Conservation (phyloP, 805 yeast genomes). For the Ogataea paradorogensis region DNA sequence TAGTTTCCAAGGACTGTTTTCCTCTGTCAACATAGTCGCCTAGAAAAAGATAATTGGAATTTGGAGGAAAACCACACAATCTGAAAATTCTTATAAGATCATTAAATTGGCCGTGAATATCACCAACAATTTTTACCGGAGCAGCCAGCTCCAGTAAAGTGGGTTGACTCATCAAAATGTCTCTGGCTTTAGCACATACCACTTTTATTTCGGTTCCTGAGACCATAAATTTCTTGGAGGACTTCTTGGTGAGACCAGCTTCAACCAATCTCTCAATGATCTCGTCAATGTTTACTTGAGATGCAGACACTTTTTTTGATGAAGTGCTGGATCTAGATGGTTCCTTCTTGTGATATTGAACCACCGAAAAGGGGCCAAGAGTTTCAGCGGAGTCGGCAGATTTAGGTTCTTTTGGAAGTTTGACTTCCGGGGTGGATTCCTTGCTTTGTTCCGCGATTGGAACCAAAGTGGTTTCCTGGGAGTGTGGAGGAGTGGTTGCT, state of each 20-base stretch:
- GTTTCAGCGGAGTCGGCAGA: constrained; percentile 1
- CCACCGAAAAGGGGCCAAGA: constrained; percentile 1
- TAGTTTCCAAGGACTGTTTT: constrained; percentile 54
- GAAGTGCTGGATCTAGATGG: neutral
- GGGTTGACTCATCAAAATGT: constrained; percentile 62
- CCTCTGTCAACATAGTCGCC: constrained; percentile 65
- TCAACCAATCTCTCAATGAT: constrained; percentile 59
- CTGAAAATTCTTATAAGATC: constrained; percentile 55
- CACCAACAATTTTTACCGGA: constrained; percentile 82
- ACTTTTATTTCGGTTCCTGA: constrained; percentile 52
- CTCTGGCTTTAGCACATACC: constrained; percentile 56
- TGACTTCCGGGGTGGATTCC: constrained; percentile 30
- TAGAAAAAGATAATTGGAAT: constrained; percentile 51
- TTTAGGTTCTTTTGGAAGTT: neutral
- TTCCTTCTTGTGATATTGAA: neutral
- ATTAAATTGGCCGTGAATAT: constrained; percentile 68
- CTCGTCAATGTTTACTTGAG: constrained; percentile 51
- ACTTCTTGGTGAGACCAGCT: constrained; percentile 43
- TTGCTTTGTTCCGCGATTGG: constrained; percentile 35
- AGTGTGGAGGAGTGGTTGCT: constrained; percentile 25
- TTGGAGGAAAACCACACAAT: constrained; percentile 59
- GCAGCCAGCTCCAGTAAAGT: constrained; percentile 63
- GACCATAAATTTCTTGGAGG: constrained; percentile 49
- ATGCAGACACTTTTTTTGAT: neutral
- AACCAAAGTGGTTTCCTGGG: constrained; percentile 19